phyloP scores from a whole-genome alignment of 2,329 filamentous ascomycete species.

The Arthroderma sp. region DNA sequence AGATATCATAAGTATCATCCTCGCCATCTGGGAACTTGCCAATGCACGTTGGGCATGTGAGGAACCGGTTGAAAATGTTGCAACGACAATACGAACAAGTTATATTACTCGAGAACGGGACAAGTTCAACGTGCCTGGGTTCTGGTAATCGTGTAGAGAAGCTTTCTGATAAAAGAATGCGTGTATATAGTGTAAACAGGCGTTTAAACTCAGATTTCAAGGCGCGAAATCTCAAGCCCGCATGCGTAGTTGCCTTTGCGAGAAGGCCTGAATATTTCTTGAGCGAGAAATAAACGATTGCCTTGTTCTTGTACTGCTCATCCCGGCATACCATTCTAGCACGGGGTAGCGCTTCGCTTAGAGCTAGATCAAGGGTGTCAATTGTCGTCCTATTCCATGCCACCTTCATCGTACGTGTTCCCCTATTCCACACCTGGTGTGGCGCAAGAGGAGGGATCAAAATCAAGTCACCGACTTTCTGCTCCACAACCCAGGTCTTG shows the following conservation, averaged over 20 bases:
- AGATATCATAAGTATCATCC: conserved; percentile 84
- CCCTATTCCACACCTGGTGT: conserved; percentile 97
- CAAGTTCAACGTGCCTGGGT: conserved; percentile 59
- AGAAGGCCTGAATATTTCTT: conserved; percentile 58
- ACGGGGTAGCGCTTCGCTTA: conserved; percentile 77
- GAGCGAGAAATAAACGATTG: conserved; percentile 80
- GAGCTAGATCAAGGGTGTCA: conserved; percentile 75
- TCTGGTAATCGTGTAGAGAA: conserved; percentile 53
- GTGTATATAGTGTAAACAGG: conserved; percentile 65
- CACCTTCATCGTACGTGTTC: conserved; percentile 90
- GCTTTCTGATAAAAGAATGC: conserved; percentile 73
- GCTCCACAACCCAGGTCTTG: conserved; percentile 83
- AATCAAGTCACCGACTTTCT: conserved; percentile 82
- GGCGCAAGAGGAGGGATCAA: conserved; percentile 84
- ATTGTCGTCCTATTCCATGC: conserved; percentile 95
- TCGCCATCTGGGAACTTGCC: conserved; percentile 54
- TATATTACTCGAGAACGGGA: conserved; percentile 79
- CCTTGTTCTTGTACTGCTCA: conserved; percentile 98
- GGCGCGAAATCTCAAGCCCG: conserved; percentile 48
- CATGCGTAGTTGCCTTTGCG: conserved; percentile 45
- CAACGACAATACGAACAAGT: conserved; percentile 92
- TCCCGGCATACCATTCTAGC: conserved; percentile 87
- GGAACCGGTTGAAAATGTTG: conserved; percentile 94
- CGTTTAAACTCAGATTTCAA: conserved; percentile 72
- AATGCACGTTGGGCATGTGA: conserved; percentile 80